Evolutionary conservation across 75 land plant species (phyloP).

Genomic region (Sequoia sempervirens): DNA sequence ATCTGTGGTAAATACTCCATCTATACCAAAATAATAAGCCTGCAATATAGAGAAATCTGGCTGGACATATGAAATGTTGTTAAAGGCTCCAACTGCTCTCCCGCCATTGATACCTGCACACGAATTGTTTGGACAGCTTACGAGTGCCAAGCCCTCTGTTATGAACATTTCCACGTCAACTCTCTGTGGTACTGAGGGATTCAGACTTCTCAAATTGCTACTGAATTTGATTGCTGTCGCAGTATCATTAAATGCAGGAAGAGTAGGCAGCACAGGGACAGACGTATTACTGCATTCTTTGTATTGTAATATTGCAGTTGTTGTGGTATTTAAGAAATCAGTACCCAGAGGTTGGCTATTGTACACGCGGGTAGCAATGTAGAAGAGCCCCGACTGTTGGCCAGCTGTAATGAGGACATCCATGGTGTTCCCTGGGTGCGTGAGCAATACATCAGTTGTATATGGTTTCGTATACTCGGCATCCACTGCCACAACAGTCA

Average conservation of each 20-base stretch:
- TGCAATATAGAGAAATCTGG: slow-evolving; percentile 10
- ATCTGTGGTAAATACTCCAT: slow-evolving; percentile 15
- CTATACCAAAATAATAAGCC: slow-evolving; percentile 10
- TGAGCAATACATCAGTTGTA: slow-evolving; percentile 25
- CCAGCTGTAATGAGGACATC: background rate
- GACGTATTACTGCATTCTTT: background rate
- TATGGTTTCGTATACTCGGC: slow-evolving; percentile 42
- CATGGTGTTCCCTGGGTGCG: slow-evolving; percentile 62
- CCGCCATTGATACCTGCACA: background rate
- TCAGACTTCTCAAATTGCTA: background rate
- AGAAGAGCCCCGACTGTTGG: background rate
- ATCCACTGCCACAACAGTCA: slow-evolving; percentile 9
- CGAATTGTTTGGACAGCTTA: background rate
- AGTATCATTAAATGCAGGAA: slow-evolving; percentile 1
- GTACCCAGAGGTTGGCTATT: background rate
- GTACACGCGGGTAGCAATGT: background rate
- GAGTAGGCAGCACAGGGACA: background rate
- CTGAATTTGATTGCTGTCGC: background rate
- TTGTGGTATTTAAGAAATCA: background rate
- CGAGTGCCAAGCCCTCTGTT: background rate
- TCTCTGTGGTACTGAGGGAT: background rate
- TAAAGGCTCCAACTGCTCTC: background rate
- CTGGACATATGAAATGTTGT: background rate
- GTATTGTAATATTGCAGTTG: background rate
- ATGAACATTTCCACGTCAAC: background rate